phyloP scores from a whole-genome alignment of 768 basidiomycete genomes.

The Mycena latifolia region DNA sequence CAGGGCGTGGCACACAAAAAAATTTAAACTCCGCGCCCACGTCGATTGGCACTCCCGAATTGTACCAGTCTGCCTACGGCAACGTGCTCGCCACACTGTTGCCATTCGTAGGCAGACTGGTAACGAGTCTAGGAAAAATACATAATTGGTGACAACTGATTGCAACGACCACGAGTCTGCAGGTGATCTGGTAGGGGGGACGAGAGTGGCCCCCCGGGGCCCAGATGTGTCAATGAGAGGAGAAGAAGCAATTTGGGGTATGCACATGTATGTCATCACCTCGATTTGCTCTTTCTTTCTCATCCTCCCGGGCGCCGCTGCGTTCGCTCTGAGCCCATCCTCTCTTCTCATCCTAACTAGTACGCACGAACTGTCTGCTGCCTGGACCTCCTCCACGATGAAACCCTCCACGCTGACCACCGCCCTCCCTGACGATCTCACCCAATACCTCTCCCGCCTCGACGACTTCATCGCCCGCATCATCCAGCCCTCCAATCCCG shows the following conservation, averaged over 20 bases:
- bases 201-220: no score
- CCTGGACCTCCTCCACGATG: slow-evolving; percentile 7
- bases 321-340: not conserved
- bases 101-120: no score
- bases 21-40: no score
- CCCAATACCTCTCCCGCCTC: slow-evolving; percentile 24
- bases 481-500: slow-evolving; percentile 26
- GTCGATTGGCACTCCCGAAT: no score
- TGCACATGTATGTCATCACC: slow-evolving; percentile 18
- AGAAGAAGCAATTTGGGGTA: slow-evolving; percentile 18
- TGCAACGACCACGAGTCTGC: no score
- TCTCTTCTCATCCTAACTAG: slow-evolving; percentile 1
- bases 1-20: no score
- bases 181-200: no score
- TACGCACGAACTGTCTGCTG: slow-evolving; percentile 16
- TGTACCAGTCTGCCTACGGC: no score
- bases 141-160: no score
- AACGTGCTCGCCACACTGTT: no score
- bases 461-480: slow-evolving; percentile 25
- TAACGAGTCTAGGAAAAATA: no score
- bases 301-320: slow-evolving; percentile 17
- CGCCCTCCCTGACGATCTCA: slow-evolving; percentile 21
- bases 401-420: slow-evolving; percentile 23
- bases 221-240: not conserved
- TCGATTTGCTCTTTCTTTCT: no score